A percentile compares a stretch with the other conserved stretches of the same genome.
phyloP scores from a whole-genome alignment of 805 yeast genomes.

The Metschnikowia proteae region DNA sequence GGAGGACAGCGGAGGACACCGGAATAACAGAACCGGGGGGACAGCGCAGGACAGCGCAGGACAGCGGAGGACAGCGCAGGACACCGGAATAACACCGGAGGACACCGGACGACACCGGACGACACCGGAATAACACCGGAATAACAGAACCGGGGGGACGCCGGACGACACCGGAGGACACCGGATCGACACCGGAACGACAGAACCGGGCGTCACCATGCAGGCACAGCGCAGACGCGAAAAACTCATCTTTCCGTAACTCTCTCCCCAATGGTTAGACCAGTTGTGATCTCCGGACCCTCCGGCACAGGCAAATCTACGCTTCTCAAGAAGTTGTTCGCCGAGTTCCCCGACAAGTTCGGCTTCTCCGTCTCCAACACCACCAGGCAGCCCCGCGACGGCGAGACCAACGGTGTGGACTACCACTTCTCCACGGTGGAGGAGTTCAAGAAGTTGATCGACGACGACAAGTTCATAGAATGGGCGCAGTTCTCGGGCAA shows the following conservation, averaged over 20 bases:
- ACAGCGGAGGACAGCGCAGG: too few relatives aligned
- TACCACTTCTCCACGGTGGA: slow-evolving; percentile 84
- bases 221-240: not conserved
- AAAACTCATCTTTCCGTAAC: not conserved
- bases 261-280: slow-evolving; percentile 47
- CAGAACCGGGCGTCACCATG: too few relatives aligned
- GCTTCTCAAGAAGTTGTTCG: slow-evolving; percentile 79
- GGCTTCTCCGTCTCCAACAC: slow-evolving; percentile 95
- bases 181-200: too few relatives aligned
- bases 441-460: slow-evolving; percentile 72
- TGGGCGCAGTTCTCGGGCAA: slow-evolving; percentile 98
- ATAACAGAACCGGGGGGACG: too few relatives aligned
- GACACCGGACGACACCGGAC: too few relatives aligned
- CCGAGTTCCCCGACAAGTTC: slow-evolving; percentile 83
- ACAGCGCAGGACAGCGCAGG: too few relatives aligned
- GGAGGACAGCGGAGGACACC: too few relatives aligned
- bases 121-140: too few relatives aligned
- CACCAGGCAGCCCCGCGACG: slow-evolving; percentile 86
- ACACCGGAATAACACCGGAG: too few relatives aligned
- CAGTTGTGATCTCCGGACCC: slow-evolving; percentile 95
- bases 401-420: slow-evolving; percentile 85
- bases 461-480: slow-evolving; percentile 77
- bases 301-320: slow-evolving; percentile 97
- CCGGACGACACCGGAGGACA: too few relatives aligned
- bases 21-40: too few relatives aligned